Evolutionary conservation across 2,329 filamentous ascomycete species (phyloP).

Genomic region (Acephala macrosclerotiorum): DNA sequence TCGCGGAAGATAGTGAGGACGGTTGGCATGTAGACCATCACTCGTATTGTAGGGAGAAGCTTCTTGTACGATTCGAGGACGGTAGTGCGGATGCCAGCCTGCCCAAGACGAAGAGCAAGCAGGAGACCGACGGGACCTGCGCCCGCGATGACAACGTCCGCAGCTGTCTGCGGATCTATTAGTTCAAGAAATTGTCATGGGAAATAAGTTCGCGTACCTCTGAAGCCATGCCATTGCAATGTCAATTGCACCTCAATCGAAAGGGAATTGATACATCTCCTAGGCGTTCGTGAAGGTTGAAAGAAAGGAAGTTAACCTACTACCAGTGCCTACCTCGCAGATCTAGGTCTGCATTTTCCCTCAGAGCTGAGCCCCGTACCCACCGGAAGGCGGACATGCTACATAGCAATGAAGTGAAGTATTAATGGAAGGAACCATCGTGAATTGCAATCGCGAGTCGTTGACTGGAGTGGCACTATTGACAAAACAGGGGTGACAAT

Average conservation of each 20-base stretch:
- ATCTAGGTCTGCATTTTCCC: not conserved
- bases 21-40: too few relatives aligned
- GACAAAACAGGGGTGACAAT: not conserved
- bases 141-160: not conserved
- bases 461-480: too few relatives aligned
- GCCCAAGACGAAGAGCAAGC: not conserved
- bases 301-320: not conserved
- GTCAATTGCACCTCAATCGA: too few relatives aligned
- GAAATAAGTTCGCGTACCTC: not conserved
- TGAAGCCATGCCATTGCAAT: not conserved
- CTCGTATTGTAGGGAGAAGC: too few relatives aligned
- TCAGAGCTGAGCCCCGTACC: not conserved
- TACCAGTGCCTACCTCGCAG: not conserved
- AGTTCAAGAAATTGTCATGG: not conserved
- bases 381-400: not conserved
- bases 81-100: too few relatives aligned
- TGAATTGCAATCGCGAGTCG: not conserved
- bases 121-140: not conserved
- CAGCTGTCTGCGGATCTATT: not conserved
- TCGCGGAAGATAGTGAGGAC: too few relatives aligned
- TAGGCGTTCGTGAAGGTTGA: not conserved
- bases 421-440: too few relatives aligned
- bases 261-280: not conserved
- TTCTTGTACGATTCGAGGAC: too few relatives aligned
- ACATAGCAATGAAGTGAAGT: not conserved